Evolutionary conservation across 345 rosid genomes (phyloP), one percentile per base, ranked within the genome.

Genomic region (Citrus unshiu): DNA sequence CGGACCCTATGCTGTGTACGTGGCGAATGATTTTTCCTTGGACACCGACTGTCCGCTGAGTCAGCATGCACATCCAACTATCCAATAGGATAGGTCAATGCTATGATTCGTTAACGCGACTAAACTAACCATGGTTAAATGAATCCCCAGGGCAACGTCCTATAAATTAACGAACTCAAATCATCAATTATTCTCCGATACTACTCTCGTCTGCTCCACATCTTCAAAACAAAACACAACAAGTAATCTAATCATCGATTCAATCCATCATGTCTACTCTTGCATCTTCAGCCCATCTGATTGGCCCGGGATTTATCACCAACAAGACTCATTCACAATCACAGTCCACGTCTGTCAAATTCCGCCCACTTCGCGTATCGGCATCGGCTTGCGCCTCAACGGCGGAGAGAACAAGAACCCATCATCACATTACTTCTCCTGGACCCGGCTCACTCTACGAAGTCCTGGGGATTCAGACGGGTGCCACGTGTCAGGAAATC

Each of bases 401-500:
- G 30, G 86, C 85, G 5, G 86, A 89, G 83, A 84, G 87, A 62
- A 56, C 77, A 34, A 9, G 35, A 60, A 49, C 79, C 3, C 63
- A 84, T n/a, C 76, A 58, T 29, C 74, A 39, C 68, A 21, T 79
- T 67, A 62, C 84, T n/a, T 35, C 80, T 0, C 75, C 85, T 0
- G 74, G 82, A 0, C 71, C 85, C 0, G 72, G 81, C 0, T 90
- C 95, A 0, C 83, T 89, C 9, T 92, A 92, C 78, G 90, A 87
- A 16, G 86, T 92, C 22, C 81, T 92, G n/a, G 94, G 94, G 60
- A 79, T 92, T 69, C 88, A 78, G 77, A 68, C 12, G 57, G 91
- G 89, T 12, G 94, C 97, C 77, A 78, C 88, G 39, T 76, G 79
- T 72, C 86, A 81, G 72, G 97, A 92, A 67, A 89, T 92, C 83